Percentiles rank a stretch among this genome's conserved stretches.
Evolutionary conservation across 83 land plant genomes (phyloP).

Genomic region (Picea abies): DNA sequence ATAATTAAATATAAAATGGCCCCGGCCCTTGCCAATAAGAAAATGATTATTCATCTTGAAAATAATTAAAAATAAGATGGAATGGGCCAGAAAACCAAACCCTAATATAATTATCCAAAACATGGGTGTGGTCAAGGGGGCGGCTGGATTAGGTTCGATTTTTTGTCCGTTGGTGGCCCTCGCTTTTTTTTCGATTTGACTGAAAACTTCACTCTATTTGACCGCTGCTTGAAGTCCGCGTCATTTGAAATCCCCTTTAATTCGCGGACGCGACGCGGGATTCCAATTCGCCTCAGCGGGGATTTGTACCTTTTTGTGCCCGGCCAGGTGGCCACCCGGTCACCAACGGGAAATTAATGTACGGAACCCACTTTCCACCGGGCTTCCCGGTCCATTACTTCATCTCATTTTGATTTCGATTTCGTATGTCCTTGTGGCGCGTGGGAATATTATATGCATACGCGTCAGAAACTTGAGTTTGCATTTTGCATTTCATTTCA

Average conservation of each 20-base stretch:
- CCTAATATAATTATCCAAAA: not conserved
- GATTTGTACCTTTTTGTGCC: not conserved
- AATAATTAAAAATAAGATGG: too few species aligned
- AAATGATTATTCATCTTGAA: too few species aligned
- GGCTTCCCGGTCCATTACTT: not conserved
- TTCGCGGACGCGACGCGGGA: constrained; percentile 13
- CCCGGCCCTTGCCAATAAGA: too few species aligned
- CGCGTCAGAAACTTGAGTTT: not conserved
- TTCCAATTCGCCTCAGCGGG: not conserved
- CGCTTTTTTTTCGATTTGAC: constrained; percentile 5
- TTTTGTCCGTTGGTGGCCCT: constrained; percentile 15
- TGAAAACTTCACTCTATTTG: constrained; percentile 8
- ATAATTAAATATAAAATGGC: too few species aligned
- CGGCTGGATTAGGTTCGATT: constrained; percentile 12
- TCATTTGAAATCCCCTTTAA: not conserved
- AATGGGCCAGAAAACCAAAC: constrained; percentile 3
- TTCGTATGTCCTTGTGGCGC: not conserved
- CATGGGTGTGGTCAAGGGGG: constrained; percentile 4
- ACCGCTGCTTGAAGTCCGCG: constrained; percentile 10
- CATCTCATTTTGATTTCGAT: not conserved
- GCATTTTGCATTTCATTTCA: not conserved
- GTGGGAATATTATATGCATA: too few species aligned
- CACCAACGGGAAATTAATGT: constrained; percentile 7
- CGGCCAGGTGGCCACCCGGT: constrained; percentile 4
- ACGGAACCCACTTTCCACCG: constrained; percentile 4